Conservation (phyloP, 1,284 basidiomycete species). For the Inonotus hispidus region DNA sequence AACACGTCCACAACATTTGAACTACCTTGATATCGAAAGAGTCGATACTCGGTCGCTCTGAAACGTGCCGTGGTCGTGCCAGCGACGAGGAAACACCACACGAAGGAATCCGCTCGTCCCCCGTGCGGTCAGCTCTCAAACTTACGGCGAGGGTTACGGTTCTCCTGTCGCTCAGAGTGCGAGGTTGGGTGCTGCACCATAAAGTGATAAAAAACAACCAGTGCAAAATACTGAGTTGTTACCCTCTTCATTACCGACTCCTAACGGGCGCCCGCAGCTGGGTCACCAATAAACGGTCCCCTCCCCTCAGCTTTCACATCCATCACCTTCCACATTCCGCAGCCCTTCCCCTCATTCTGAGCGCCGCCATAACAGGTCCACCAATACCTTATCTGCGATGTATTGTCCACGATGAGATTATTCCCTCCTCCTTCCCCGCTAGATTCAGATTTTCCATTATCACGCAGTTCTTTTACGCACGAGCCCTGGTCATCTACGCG, state of each 20-base stretch:
- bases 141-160: no score
- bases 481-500: slow-evolving; percentile 26
- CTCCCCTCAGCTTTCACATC: slow-evolving; percentile 72
- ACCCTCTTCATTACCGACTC: no score
- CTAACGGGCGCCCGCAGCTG: not conserved
- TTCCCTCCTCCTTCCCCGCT: slow-evolving; percentile 4
- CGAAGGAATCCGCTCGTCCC: no score
- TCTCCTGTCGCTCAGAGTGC: no score
- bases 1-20: no score
- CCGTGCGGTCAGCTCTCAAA: no score
- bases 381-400: slow-evolving; percentile 61
- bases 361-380: slow-evolving; percentile 84
- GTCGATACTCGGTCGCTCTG: no score
- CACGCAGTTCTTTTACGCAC: slow-evolving; percentile 1
- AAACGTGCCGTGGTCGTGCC: no score
- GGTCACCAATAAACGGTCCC: slow-evolving; percentile 38
- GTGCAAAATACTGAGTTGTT: not conserved
- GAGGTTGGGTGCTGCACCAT: no score
- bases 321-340: slow-evolving; percentile 76
- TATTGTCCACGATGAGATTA: slow-evolving; percentile 29
- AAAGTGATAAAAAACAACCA: not conserved
- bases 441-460: slow-evolving; percentile 19
- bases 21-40: no score
- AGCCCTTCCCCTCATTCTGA: slow-evolving; percentile 81
- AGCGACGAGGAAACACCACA: no score